A percentile compares a stretch with the other conserved stretches of the same genome.
These are phyloP conservation scores for Nepenthes mirabilis DNA, from an alignment of 148 eudicot genomes.

Conservation along the genomic window DNA sequence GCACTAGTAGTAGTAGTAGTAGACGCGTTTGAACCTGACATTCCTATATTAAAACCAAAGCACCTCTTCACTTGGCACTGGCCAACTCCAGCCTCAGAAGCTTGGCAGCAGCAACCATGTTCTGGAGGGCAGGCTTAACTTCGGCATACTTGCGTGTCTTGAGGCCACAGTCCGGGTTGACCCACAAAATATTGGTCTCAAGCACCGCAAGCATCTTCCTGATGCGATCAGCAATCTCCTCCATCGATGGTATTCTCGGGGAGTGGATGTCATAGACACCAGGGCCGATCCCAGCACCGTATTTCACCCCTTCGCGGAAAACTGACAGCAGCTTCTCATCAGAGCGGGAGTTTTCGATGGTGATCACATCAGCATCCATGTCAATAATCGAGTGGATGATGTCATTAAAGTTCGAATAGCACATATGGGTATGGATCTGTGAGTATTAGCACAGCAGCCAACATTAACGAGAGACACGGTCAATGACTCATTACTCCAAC, in stretches of 20 bases:
- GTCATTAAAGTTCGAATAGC: conserved; percentile 97
- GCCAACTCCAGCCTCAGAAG: conserved; percentile 7
- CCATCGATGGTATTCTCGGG: conserved; percentile 27
- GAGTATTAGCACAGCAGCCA: neutral
- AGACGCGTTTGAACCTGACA: no score
- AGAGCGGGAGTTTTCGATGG: conserved; percentile 95
- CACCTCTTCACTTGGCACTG: no score
- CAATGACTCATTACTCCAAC: no score
- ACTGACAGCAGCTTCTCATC: conserved; percentile 96
- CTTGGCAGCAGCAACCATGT: conserved; percentile 39
- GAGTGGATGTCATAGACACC: conserved; percentile 60
- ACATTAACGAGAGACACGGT: no score
- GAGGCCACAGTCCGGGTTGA: conserved; percentile 32
- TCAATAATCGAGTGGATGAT: conserved; percentile 95
- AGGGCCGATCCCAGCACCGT: conserved; percentile 95
- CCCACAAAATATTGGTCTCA: conserved; percentile 26
- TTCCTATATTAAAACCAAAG: no score
- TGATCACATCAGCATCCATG: conserved; percentile 98
- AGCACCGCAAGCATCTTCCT: conserved; percentile 27
- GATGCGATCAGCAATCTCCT: conserved; percentile 24
- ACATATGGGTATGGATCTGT: conserved; percentile 99
- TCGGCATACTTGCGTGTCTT: conserved; percentile 29
- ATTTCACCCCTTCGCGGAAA: conserved; percentile 94
- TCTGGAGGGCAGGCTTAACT: conserved; percentile 23
- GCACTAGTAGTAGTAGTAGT: no score